phyloP scores from a whole-genome alignment of 129 eudicot genomes.

The Sambucus nigra region DNA sequence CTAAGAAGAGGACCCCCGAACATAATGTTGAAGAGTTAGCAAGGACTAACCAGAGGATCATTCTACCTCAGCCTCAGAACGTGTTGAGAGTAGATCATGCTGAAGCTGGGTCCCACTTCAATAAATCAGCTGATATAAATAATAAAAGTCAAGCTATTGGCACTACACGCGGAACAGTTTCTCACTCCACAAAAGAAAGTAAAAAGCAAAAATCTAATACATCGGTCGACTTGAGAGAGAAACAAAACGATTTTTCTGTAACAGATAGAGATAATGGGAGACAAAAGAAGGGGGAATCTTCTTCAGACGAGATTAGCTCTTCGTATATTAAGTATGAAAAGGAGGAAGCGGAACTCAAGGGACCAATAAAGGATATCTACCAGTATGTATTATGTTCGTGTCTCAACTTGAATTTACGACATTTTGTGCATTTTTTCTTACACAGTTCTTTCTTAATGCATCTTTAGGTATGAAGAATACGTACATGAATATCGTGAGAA shows the following conservation, averaged over 20 bases:
- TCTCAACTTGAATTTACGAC: neutral
- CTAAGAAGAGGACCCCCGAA: conserved; percentile 37
- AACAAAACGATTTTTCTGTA: conserved; percentile 35
- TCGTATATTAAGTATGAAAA: conserved; percentile 76
- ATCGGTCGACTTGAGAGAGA: conserved; percentile 22
- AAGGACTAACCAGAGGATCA: conserved; percentile 25
- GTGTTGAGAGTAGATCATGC: conserved; percentile 28
- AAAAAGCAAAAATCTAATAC: conserved; percentile 41
- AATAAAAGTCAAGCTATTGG: conserved; percentile 43
- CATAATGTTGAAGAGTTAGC: conserved; percentile 37
- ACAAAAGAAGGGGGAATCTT: conserved; percentile 47
- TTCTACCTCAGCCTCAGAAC: conserved; percentile 25
- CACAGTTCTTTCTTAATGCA: conserved; percentile 12
- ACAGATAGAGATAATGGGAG: conserved; percentile 33
- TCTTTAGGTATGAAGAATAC: conserved; percentile 71
- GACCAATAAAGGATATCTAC: conserved; percentile 58
- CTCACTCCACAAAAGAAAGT: conserved; percentile 36
- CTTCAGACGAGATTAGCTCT: conserved; percentile 53
- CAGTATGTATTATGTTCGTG: conserved; percentile 48
- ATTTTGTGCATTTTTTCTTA: neutral
- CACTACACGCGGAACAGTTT: conserved; percentile 26
- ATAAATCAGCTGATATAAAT: conserved; percentile 25
- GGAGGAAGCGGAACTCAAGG: conserved; percentile 81
- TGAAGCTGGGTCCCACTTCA: conserved; percentile 34
- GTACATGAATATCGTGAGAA: conserved; percentile 86